Base-by-base conservation (phyloP, 768 basidiomycete genomes). In the Termitomyces sp. region DNA sequence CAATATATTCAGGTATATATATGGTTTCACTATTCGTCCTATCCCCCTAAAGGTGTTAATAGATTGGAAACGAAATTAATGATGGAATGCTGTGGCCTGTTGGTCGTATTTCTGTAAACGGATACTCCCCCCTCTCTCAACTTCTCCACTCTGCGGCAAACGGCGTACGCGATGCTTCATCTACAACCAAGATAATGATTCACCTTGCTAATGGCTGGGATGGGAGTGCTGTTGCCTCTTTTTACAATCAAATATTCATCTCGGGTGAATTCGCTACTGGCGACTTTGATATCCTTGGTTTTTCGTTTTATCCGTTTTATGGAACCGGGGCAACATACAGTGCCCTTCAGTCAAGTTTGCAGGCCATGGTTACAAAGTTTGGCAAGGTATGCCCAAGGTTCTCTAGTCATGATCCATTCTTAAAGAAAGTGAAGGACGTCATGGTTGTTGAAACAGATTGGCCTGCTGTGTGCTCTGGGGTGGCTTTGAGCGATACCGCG, bases 1-100 rank as follows among this genome's bases (percentile, higher is more conserved):
- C 71, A 77, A 43, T 77, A 82, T 58, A 72, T 85, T 34, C 73
- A 82, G 70, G 81, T 80, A 54, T n/a, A 7, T 12, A n/a, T 19
- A 2, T 23, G 9, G 23, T 9, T 21, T 19, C 45, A n/a, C n/a
- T n/a, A n/a, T n/a, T n/a, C n/a, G n/a, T n/a, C n/a, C n/a, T n/a
- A n/a, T n/a, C n/a, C n/a, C 12, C 25, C 37, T 19, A 53, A 43
- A 32, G n/a, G 11, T 21, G 29, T 19, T 9, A 23, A 25, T 63
- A 82, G 78, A 77, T 85, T 55, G 84, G 84, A 10, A 86, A 87
- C 60, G 84, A 87, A 67, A 86, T 87, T 63, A 85, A 84, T 69
- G 75, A 81, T 58, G 84, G 85, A 16, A 69, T 87, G 32, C 75
- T 86, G 21, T 86, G 83, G 83, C 85, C 85, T 11, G 73, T 76